Conservation (phyloP, 2,329 filamentous ascomycete genomes). For the Cercospora citrullina region DNA sequence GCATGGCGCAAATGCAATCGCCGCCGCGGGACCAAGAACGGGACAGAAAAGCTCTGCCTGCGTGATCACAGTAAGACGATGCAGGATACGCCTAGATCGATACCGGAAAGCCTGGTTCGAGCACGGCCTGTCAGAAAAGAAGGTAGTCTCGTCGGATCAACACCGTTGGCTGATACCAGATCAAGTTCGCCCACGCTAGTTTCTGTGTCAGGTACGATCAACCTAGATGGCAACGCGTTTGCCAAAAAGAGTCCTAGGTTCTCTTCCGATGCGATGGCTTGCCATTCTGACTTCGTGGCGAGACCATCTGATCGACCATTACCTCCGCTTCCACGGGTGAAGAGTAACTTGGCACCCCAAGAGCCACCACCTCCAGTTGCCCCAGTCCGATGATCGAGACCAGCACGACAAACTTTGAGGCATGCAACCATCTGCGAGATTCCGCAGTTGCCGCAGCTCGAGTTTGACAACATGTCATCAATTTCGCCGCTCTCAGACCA, state of each 20-base stretch:
- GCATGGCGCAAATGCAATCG: slow-evolving; percentile 14
- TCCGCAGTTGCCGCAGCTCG: background rate
- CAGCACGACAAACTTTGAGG: background rate
- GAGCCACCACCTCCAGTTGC: slow-evolving; percentile 15
- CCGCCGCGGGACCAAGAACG: background rate
- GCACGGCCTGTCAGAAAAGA: background rate
- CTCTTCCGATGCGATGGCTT: background rate
- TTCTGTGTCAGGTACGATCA: background rate
- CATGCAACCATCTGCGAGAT: background rate
- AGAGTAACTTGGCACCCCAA: background rate
- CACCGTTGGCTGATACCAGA: slow-evolving; percentile 6
- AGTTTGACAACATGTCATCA: slow-evolving; percentile 3
- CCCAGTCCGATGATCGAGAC: background rate
- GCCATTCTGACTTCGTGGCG: background rate
- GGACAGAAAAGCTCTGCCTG: slow-evolving; percentile 7
- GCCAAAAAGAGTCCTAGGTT: background rate
- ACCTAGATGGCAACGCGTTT: background rate
- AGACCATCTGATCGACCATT: background rate
- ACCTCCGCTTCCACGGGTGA: slow-evolving; percentile 16
- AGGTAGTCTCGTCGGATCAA: slow-evolving; percentile 3
- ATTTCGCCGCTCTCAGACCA: slow-evolving; percentile 11
- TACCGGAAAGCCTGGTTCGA: background rate
- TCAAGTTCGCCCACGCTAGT: slow-evolving; percentile 13
- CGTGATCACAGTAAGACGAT: background rate
- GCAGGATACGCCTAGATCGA: background rate